Base-by-base conservation (phyloP, 768 basidiomycete genomes). In the Suillus sp. region DNA sequence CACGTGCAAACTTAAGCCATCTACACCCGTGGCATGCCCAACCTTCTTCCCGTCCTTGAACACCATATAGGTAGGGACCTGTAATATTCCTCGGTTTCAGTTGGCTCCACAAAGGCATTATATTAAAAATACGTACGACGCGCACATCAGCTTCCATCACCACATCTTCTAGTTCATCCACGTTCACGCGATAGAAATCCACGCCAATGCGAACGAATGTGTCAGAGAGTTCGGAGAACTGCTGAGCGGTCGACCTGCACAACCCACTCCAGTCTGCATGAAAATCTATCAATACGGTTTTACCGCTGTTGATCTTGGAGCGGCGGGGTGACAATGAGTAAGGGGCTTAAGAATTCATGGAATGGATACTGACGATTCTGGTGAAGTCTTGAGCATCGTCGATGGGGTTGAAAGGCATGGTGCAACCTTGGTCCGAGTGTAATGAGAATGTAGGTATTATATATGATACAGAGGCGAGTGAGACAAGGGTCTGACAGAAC, bases 181-280 rank as follows among this genome's bases (percentile, higher is more conserved):
- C 83, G 66, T 94, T 85, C 62, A 92, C 86, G 71, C 89, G 90
- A 81, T 87, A 90, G 73, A 91, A 89, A 20, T 80, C 79, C 61
- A 89, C 71, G 14, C 71, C 76, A 2, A 74, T 64, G 59, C 67
- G 70, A 25, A 74, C 71, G 6, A 67, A 66, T 13, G 69, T 48
- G 6, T 74, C 71, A 5, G 69, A 63, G 37, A 72, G 56, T 5
- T 71, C 66, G 0, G 64, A 63, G 18, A 72, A 74, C 0, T 2
- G 0, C 14, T 72, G 74, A 10, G 62, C 62, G 25, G 59, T 66
- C 7, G 62, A 48, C 38, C 43, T 30, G 20, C 56, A 67, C 42
- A 30, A 61, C 18, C 64, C 66, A 61, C 60, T 64, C 65, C 62
- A 67, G 14, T 64, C 58, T 14, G 66, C 65, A 16, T 66, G 37